Percentiles rank a stretch among this genome's conserved stretches.
Evolutionary conservation across 106 monocot species (phyloP).

Genomic region (Dioscorea zingiberensis): DNA sequence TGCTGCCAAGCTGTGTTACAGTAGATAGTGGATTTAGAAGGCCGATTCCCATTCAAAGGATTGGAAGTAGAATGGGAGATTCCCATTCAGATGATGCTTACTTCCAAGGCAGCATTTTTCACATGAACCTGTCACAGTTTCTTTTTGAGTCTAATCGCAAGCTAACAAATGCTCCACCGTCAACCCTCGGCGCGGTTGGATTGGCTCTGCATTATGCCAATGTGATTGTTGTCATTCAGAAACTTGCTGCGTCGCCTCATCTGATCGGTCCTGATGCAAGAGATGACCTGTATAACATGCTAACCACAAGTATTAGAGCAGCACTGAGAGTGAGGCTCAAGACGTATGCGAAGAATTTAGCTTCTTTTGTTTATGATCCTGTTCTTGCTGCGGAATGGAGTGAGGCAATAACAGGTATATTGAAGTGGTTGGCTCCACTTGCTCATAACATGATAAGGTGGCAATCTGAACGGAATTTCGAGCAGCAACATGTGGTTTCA

Average conservation of each 20-base stretch:
- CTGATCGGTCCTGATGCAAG: slow-evolving; percentile 53
- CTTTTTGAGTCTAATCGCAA: slow-evolving; percentile 23
- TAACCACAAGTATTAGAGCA: slow-evolving; percentile 47
- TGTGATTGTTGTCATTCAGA: slow-evolving; percentile 69
- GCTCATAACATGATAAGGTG: slow-evolving; percentile 80
- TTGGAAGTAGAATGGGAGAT: neutral
- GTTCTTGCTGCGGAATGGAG: slow-evolving; percentile 61
- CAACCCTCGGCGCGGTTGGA: slow-evolving; percentile 60
- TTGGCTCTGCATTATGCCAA: slow-evolving; percentile 75
- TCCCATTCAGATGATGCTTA: neutral
- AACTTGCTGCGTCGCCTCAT: slow-evolving; percentile 46
- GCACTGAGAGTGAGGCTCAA: slow-evolving; percentile 48
- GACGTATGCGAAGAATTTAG: slow-evolving; percentile 17
- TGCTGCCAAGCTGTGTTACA: slow-evolving; percentile 15
- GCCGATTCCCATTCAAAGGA: neutral
- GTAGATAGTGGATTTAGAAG: slow-evolving; percentile 7
- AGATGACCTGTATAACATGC: slow-evolving; percentile 69
- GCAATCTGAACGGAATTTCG: slow-evolving; percentile 73
- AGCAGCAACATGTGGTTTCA: slow-evolving; percentile 43
- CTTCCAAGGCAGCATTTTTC: neutral
- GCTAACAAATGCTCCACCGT: slow-evolving; percentile 22
- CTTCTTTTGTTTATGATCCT: slow-evolving; percentile 27
- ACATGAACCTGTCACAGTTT: slow-evolving; percentile 2
- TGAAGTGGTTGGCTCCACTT: slow-evolving; percentile 76
- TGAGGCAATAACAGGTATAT: slow-evolving; percentile 34